Percentiles rank a stretch among this genome's conserved stretches.
Conservation (phyloP, 2,329 filamentous ascomycete species). For the Colletotrichum shisoi region DNA sequence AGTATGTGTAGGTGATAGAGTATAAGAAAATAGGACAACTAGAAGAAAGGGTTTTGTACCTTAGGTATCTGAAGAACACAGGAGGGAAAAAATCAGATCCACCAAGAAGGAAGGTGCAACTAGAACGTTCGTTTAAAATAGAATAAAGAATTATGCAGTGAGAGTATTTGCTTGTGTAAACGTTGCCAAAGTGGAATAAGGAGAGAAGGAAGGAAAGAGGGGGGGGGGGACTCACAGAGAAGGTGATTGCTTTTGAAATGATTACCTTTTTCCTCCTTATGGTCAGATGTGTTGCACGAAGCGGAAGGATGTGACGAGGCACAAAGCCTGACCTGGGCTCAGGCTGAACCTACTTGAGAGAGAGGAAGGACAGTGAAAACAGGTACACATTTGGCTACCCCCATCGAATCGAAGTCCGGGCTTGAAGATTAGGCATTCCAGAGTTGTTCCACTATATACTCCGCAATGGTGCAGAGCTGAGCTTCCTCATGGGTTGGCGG, state of each 20-base stretch:
- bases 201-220: neutral
- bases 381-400: neutral
- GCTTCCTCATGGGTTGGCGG: neutral
- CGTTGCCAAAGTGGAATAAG: neutral
- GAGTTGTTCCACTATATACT: conserved; percentile 1
- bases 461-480: neutral
- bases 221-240: neutral
- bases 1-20: too few relatives aligned
- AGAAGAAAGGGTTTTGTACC: neutral
- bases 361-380: neutral
- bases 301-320: conserved; percentile 15
- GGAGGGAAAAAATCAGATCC: too few relatives aligned
- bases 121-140: neutral
- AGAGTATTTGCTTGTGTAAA: too few relatives aligned
- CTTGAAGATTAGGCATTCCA: conserved; percentile 5
- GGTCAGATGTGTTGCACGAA: conserved; percentile 1
- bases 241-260: neutral
- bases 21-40: too few relatives aligned
- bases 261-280: neutral
- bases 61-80: too few relatives aligned
- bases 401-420: neutral
- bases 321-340: neutral
- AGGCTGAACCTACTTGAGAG: neutral
- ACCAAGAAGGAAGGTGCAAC: neutral
- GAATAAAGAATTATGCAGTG: neutral